These are phyloP conservation scores for Microbotryum scabiosae DNA, from an alignment of 1,284 basidiomycete species.

Conservation along the genomic window DNA sequence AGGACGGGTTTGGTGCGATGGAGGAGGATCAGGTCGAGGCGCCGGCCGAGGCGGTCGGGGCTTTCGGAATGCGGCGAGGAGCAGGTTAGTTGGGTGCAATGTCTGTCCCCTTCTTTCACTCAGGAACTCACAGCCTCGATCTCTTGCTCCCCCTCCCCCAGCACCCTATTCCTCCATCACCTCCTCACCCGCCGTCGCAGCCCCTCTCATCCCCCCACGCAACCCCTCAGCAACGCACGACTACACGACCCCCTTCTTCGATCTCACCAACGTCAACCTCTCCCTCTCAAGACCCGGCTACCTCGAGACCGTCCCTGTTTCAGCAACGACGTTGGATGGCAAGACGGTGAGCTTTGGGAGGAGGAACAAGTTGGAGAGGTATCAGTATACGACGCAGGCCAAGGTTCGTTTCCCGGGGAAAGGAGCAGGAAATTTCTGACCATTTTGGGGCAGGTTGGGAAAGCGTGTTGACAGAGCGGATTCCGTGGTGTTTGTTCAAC, in stretches of 20 bases:
- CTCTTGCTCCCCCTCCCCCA: no score
- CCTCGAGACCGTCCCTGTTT: constrained; percentile 17
- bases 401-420: constrained; percentile 1
- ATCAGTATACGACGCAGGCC: neutral
- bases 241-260: constrained; percentile 12
- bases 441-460: neutral
- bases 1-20: constrained; percentile 10
- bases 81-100: no score
- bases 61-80: no score
- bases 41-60: neutral
- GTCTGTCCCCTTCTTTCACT: neutral
- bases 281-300: constrained; percentile 2
- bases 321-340: constrained; percentile 31
- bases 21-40: constrained; percentile 8
- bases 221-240: constrained; percentile 4
- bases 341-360: constrained; percentile 21
- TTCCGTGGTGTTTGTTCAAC: neutral
- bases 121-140: no score
- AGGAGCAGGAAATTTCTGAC: neutral
- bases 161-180: neutral
- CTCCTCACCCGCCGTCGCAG: neutral
- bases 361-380: constrained; percentile 19
- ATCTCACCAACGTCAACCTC: constrained; percentile 20
- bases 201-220: neutral
- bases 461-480: neutral